Percentiles rank a stretch among this genome's conserved stretches.
These are phyloP conservation scores for Diplodia corticola DNA, from an alignment of 2,329 filamentous ascomycete genomes.

Conservation along the genomic window DNA sequence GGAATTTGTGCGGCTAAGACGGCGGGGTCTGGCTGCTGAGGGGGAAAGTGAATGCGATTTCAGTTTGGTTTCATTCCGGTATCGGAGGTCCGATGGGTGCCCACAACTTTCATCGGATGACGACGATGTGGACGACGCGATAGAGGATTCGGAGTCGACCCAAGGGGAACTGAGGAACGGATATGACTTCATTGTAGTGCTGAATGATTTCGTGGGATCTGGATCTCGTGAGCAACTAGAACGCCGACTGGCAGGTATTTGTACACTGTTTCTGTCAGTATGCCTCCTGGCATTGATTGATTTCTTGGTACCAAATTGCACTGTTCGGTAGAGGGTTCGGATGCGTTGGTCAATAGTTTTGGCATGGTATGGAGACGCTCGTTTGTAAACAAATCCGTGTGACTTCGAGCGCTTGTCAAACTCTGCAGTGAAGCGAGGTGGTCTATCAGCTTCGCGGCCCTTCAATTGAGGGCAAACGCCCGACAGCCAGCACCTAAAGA, in stretches of 20 bases:
- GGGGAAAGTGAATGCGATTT: not conserved
- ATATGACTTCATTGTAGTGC: not conserved
- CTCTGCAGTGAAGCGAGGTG: not conserved
- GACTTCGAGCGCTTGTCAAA: not conserved
- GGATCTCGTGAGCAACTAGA: not conserved
- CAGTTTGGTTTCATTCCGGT: not conserved
- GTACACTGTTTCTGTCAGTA: not conserved
- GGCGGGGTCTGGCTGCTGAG: not conserved
- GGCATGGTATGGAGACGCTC: not conserved
- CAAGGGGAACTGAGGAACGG: not conserved
- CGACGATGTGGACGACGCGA: not conserved
- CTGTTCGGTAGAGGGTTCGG: not conserved
- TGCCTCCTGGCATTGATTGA: not conserved
- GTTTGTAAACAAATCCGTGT: constrained; percentile 5
- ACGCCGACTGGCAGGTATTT: not conserved
- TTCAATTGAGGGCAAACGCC: not conserved
- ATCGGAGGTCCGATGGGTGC: not conserved
- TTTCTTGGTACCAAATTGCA: not conserved
- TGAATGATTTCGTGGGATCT: not conserved
- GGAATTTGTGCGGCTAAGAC: not conserved
- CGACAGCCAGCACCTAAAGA: not conserved
- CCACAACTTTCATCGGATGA: not conserved
- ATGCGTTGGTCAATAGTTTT: not conserved
- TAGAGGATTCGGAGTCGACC: not conserved
- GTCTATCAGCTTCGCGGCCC: not conserved